Conservation (phyloP, 2,329 filamentous ascomycete species). For the Dactylellina haptotyla region DNA sequence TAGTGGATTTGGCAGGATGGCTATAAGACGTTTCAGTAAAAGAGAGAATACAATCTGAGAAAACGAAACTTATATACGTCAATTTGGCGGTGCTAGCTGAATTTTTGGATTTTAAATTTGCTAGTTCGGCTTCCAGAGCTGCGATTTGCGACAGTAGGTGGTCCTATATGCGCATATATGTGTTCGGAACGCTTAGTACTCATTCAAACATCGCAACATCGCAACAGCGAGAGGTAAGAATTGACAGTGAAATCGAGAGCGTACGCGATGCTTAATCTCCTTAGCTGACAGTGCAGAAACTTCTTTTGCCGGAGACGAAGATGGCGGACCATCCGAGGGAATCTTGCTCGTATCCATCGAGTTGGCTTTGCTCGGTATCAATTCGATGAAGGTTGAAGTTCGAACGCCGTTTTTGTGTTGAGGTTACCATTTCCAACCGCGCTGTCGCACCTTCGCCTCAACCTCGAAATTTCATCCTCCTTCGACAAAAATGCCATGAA, state of each 20-base stretch:
- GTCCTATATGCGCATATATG: conserved; percentile 53
- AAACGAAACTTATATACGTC: conserved; percentile 55
- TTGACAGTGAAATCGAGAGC: neutral
- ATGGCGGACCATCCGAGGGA: conserved; percentile 24
- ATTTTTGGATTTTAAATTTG: conserved; percentile 60
- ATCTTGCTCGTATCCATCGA: conserved; percentile 1
- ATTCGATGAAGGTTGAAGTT: neutral
- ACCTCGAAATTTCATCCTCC: neutral
- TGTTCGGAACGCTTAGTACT: too few relatives aligned
- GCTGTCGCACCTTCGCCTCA: too few relatives aligned
- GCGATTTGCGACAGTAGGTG: conserved; percentile 65
- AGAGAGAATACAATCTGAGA: neutral
- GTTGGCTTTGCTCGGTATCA: neutral
- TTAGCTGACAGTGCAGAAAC: conserved; percentile 17
- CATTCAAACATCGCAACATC: neutral
- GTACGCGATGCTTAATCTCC: conserved; percentile 43
- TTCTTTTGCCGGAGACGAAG: neutral
- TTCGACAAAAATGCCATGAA: conserved; percentile 37
- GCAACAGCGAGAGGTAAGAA: neutral
- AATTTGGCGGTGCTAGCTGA: conserved; percentile 59
- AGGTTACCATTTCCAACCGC: neutral
- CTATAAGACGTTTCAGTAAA: conserved; percentile 13
- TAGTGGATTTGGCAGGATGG: conserved; percentile 65
- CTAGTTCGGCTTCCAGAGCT: conserved; percentile 64
- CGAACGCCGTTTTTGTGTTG: neutral